These are phyloP conservation scores for Cubamyces lactineus DNA, from an alignment of 768 basidiomycete genomes.

Conservation along the genomic window DNA sequence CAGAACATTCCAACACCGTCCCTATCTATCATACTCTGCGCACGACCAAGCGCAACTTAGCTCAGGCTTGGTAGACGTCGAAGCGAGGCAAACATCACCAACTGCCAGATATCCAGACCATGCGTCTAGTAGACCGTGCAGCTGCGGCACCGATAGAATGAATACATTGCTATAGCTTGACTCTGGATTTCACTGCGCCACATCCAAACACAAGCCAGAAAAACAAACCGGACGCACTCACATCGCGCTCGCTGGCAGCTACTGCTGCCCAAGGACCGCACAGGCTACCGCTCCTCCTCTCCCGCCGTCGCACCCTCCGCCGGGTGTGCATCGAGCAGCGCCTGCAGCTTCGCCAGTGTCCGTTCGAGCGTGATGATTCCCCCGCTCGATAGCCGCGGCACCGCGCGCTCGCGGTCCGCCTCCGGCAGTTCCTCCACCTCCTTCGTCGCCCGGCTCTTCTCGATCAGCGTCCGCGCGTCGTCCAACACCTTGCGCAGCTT, in stretches of 20 bases:
- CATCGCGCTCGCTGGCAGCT: no score
- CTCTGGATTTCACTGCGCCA: background rate
- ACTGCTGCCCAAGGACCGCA: background rate
- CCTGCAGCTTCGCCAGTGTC: slow-evolving; percentile 69
- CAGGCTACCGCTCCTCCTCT: background rate
- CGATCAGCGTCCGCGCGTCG: slow-evolving; percentile 64
- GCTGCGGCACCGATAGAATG: background rate
- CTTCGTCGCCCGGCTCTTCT: slow-evolving; percentile 57
- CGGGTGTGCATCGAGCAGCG: slow-evolving; percentile 35
- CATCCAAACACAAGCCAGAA: background rate
- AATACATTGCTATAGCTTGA: background rate
- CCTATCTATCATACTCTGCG: background rate
- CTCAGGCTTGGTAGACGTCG: no score
- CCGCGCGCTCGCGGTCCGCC: slow-evolving; percentile 50
- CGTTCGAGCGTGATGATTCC: slow-evolving; percentile 79
- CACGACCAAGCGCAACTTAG: no score
- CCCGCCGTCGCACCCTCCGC: background rate
- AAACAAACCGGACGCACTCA: background rate
- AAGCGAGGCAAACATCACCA: no score
- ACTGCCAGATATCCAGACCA: no score
- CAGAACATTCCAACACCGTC: background rate
- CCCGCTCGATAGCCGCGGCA: slow-evolving; percentile 78
- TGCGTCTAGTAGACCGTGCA: no score
- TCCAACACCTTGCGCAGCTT: slow-evolving; percentile 70
- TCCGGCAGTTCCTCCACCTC: slow-evolving; percentile 38